These are phyloP conservation scores for Polytrichum formosum DNA, from an alignment of 225 moss, liverwort and hornwort species.

Conservation along the genomic window DNA sequence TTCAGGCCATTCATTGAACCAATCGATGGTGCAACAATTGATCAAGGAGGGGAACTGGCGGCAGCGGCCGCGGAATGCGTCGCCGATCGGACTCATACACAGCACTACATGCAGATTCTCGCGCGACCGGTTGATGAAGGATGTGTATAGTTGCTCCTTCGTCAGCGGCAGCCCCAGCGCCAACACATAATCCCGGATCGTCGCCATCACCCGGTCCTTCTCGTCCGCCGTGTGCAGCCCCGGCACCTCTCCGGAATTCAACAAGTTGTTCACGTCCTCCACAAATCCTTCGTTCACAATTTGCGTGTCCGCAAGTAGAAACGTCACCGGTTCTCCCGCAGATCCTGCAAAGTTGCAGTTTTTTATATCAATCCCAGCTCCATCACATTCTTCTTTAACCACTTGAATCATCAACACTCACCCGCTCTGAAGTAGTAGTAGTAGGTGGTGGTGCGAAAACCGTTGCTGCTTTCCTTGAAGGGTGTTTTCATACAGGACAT, in stretches of 20 bases:
- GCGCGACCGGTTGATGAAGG: conserved; percentile 76
- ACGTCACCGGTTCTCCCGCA: conserved; percentile 65
- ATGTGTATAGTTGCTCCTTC: conserved; percentile 78
- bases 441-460: too few relatives aligned
- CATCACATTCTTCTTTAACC: too few relatives aligned
- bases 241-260: conserved; percentile 87
- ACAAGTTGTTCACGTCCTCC: conserved; percentile 84
- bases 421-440: too few relatives aligned
- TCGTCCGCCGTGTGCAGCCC: conserved; percentile 79
- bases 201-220: conserved; percentile 60
- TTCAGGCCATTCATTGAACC: conserved; percentile 94
- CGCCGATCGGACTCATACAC: conserved; percentile 91
- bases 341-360: conserved; percentile 29
- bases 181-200: conserved; percentile 74
- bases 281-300: conserved; percentile 96
- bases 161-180: conserved; percentile 70
- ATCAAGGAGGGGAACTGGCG: conserved; percentile 88
- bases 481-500: too few relatives aligned
- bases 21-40: conserved; percentile 88
- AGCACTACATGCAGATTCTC: conserved; percentile 85
- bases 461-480: too few relatives aligned
- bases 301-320: conserved; percentile 82
- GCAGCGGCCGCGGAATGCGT: conserved; percentile 67
- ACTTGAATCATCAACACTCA: too few relatives aligned
- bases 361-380: too few relatives aligned